Percentiles rank a stretch among this genome's conserved stretches.
Evolutionary conservation across 179 eudicot genomes (phyloP).

Genomic region (Gypsophila paniculata): DNA sequence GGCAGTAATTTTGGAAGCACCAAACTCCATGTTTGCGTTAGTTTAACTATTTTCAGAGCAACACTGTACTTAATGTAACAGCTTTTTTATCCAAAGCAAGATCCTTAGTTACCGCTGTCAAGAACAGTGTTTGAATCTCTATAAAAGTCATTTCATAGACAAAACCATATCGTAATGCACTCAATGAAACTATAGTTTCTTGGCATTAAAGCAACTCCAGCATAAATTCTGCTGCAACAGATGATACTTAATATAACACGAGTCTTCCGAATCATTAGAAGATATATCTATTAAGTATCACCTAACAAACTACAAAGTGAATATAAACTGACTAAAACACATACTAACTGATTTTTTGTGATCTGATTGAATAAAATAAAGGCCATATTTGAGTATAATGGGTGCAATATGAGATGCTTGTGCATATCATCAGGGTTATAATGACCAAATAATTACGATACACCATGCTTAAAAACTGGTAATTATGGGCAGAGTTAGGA

Average conservation of each 20-base stretch:
- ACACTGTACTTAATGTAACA: neutral
- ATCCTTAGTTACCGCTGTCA: neutral
- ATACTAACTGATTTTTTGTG: no score
- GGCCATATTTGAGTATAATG: neutral
- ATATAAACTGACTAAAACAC: neutral
- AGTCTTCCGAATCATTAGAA: neutral
- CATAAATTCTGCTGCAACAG: neutral
- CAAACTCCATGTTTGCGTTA: neutral
- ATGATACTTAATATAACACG: neutral
- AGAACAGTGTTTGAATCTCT: neutral
- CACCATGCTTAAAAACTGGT: conserved; percentile 3
- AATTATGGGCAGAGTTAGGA: conserved; percentile 15
- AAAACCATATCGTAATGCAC: neutral
- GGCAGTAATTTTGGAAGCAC: neutral
- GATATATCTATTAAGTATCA: neutral
- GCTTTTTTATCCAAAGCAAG: neutral
- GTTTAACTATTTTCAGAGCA: neutral
- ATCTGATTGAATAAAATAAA: no score
- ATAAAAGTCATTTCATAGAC: neutral
- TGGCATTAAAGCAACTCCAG: neutral
- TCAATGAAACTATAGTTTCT: neutral
- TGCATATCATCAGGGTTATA: neutral
- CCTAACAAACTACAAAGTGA: neutral
- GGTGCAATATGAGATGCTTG: conserved; percentile 10
- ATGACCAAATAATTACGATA: neutral